Conservation (phyloP, 2,329 filamentous ascomycete species). For the Venturia carpophila region DNA sequence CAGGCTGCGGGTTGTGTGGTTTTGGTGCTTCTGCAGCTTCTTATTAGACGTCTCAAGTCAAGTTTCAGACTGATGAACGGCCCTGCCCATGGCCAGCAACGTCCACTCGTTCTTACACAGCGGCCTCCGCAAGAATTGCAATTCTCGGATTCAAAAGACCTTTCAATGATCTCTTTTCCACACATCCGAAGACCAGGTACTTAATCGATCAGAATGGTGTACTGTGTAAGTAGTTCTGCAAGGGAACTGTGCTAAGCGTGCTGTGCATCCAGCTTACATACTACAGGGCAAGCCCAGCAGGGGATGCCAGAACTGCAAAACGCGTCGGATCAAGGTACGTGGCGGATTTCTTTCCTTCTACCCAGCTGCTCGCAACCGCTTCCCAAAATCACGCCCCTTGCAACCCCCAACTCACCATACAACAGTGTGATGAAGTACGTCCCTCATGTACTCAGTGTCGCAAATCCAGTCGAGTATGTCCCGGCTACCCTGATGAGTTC, state of each 20-base stretch:
- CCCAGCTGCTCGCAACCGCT: constrained; percentile 10
- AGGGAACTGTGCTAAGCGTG: neutral
- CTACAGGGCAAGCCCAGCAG: constrained; percentile 32
- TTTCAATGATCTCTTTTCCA: neutral
- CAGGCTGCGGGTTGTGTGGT: neutral
- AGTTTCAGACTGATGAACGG: constrained; percentile 15
- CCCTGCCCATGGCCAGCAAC: neutral
- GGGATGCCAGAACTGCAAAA: constrained; percentile 68
- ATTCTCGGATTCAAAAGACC: constrained; percentile 3
- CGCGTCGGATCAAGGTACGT: constrained; percentile 62
- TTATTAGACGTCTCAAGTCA: constrained; percentile 14
- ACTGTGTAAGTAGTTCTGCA: constrained; percentile 14
- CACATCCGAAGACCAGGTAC: neutral
- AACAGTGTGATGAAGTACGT: constrained; percentile 59
- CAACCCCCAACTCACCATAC: neutral
- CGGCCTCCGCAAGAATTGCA: constrained; percentile 14
- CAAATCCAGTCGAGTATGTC: constrained; percentile 56
- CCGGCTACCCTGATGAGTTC: constrained; percentile 63
- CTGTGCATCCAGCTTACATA: neutral
- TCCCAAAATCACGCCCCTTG: neutral
- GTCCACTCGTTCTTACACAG: constrained; percentile 7
- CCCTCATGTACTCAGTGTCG: constrained; percentile 58
- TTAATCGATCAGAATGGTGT: constrained; percentile 15
- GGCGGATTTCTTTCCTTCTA: constrained; percentile 16
- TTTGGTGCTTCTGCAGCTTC: constrained; percentile 1